Conservation (phyloP, 148 eudicot genomes). For the Camellia sinensis region DNA sequence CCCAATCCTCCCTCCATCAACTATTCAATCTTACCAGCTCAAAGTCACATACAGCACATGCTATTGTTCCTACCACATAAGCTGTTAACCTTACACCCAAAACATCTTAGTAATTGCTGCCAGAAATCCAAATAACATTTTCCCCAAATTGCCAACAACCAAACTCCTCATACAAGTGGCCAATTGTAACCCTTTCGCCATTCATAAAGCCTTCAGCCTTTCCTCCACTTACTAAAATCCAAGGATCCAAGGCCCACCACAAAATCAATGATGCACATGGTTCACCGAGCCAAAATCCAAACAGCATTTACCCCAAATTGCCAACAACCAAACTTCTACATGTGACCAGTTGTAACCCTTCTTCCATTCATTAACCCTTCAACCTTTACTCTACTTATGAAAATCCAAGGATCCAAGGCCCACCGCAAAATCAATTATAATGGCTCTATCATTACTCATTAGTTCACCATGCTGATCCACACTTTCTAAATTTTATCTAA, state of each 20-base stretch:
- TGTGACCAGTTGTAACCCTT: too few relatives aligned
- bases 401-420: too few relatives aligned
- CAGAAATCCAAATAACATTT: not conserved
- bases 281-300: too few relatives aligned
- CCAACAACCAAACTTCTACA: too few relatives aligned
- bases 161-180: not conserved
- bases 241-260: too few relatives aligned
- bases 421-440: too few relatives aligned
- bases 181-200: not conserved
- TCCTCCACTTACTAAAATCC: not conserved
- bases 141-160: not conserved
- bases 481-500: not conserved
- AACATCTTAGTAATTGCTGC: not conserved
- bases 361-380: too few relatives aligned
- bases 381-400: too few relatives aligned
- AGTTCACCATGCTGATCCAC: too few relatives aligned
- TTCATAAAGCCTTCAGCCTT: not conserved
- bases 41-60: not conserved
- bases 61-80: not conserved
- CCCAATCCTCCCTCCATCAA: not conserved
- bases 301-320: too few relatives aligned
- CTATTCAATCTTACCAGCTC: not conserved
- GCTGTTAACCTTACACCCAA: not conserved
- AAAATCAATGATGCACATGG: too few relatives aligned
- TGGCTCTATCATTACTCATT: too few relatives aligned